Base-by-base conservation (phyloP, 768 basidiomycete genomes). In the Rubroboletus satanas region DNA sequence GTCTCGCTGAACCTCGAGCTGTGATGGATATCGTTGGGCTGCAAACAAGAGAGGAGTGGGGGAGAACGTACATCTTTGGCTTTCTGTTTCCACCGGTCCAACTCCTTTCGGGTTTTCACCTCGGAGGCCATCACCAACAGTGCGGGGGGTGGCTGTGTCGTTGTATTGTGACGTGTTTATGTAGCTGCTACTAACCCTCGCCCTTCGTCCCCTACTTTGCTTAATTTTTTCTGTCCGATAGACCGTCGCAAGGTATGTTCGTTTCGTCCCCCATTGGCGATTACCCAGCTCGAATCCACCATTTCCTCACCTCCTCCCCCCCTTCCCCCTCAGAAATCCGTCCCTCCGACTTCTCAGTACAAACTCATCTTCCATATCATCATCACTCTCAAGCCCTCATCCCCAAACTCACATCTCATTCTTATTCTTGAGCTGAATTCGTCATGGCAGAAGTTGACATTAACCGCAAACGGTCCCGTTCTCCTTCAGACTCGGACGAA, bases 371-470 rank as follows among this genome's bases (percentile, higher is more conserved):
- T 59, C 66, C 60, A 63, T 65, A 63, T 55, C 63, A 66, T 64
- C 71, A 63, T 74, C 75, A 74, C 74, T 72, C 70, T 74, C 75
- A 75, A 73, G 72, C 70, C 72, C 74, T 68, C 73, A 74, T 73
- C 73, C 71, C 68, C 63, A 70, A 71, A 68, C 67, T 65, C 71
- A 65, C 76, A 69, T 62, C 52, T 59, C 67, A 59, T 66, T 62
- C 59, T 63, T 70, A 68, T 73, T 72, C 64, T 69, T 74, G 72
- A 57, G 59, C 78, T 84, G 68, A 81, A 79, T 80, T 79, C 79
- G 82, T 79, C 73, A 90, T 89, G 88, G 84, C 86, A 89, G 88
- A 90, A 80, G 81, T 83, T 78, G 88, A 90, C 77, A 79, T 80
- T 62, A 88, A 79, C 71, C 87, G 89, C 75, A 92, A 92, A 75